Base-by-base conservation (phyloP, 768 basidiomycete species). In the Suillus subalutaceus region DNA sequence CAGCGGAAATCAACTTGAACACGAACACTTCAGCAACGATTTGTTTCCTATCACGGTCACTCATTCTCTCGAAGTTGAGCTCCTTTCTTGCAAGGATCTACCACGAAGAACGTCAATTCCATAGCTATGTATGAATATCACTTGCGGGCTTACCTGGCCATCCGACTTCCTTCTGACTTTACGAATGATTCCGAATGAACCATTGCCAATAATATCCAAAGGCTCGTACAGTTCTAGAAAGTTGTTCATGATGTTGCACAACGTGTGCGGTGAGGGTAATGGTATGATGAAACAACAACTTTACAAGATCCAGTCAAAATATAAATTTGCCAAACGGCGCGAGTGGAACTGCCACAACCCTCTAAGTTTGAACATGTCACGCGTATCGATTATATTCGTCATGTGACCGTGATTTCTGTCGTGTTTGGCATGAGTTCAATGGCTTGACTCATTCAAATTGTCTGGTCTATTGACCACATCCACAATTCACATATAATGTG, bases 1-100 rank as follows among this genome's bases (percentile, higher is more conserved):
- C 16, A 26, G 57, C 18, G 5, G 26, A 46, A 26, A 30, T 10
- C 32, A 5, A 18, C 41, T 64, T 10, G 41, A 30, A 37, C 41
- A 85, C 94, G 72, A 76, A 98, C 97, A 99, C 97, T 88, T 99
- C 97, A 13, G 96, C 89, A 4, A 97, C 92, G 63, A 99, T 96
- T 77, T 99, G 97, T 76, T 96, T 96, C 71, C 95, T 86, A 75
- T 99, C 97, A 46, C 95, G 86, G 77, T 98, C 95, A 44, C 86
- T 91, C 97, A 99, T 98, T 60, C 92, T 88, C 73, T 97, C 95
- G 79, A 98, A 99, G 79, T 98, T 96, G 72, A 99, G 88, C 78
- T 99, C 96, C 74, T 99, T 97, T 41, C 94, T 83, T 5, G 96
- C 96, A 70, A 94, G 92, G 41, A 91, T 75, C 93, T 94, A 69